Evolutionary conservation across 768 basidiomycete species (phyloP).

Genomic region (Trametes meyenii): DNA sequence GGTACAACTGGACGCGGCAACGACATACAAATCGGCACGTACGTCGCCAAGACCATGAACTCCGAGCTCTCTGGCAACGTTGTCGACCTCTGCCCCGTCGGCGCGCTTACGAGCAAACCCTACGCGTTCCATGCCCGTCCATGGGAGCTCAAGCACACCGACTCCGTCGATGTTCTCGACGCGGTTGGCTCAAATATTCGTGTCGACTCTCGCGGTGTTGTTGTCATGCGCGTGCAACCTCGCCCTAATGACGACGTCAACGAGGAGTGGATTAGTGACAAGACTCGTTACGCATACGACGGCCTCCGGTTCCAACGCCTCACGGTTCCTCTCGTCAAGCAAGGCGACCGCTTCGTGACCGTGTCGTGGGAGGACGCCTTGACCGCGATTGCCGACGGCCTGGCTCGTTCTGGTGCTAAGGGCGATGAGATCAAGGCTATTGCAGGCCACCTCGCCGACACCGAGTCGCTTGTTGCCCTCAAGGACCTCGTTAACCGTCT

Average conservation of each 20-base stretch:
- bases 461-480: conserved; percentile 89
- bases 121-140: conserved; percentile 97
- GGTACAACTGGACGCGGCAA: conserved; percentile 98
- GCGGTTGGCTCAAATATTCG: conserved; percentile 97
- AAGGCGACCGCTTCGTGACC: conserved; percentile 90
- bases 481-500: conserved; percentile 93
- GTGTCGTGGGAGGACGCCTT: conserved; percentile 93
- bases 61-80: conserved; percentile 98
- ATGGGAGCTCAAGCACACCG: conserved; percentile 99
- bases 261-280: conserved; percentile 99
- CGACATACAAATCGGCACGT: conserved; percentile 98
- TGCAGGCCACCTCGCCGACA: conserved; percentile 91
- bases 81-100: conserved; percentile 96
- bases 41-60: conserved; percentile 96
- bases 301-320: conserved; percentile 94
- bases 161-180: conserved; percentile 94
- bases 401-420: conserved; percentile 76
- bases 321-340: conserved; percentile 87
- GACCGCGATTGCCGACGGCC: conserved; percentile 73
- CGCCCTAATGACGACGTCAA: conserved; percentile 97
- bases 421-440: conserved; percentile 95
- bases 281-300: conserved; percentile 96
- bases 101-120: conserved; percentile 96
- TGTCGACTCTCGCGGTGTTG: conserved; percentile 91
- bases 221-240: conserved; percentile 97